Evolutionary conservation across 192 early-diverging fungal species (phyloP), one percentile per base, ranked within the genome.

Genomic region (Podila verticillata): DNA sequence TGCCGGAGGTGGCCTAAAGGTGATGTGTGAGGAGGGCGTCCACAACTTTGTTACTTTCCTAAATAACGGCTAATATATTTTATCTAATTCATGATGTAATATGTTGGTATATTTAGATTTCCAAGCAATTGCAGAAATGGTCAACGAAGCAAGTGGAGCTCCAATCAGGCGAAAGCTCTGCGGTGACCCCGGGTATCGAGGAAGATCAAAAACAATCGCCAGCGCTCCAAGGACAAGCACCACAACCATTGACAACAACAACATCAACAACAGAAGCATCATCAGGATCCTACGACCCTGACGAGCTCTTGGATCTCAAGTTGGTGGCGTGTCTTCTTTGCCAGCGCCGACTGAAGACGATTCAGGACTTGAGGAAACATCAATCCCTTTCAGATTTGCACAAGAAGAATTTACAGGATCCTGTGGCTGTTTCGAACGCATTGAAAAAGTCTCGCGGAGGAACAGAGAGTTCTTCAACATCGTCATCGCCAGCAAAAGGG

Each of bases 271-370:
- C 48, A 22, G 35, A 57, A 47, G 48, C 48, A 4, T 8, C 28
- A 22, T 0, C 39, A 5, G 17, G n/a, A 17, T 47, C 63, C 15
- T 80, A 57, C 59, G 77, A 80, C 12, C 77, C 68, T 17, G 73
- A 84, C 48, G 75, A 74, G 29, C 49, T 83, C 34, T 15, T 74
- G 34, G 87, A 91, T 57, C 47, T 86, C 28, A 49, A 63, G 5
- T 59, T 88, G 12, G 83, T 72, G 48, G 88, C 90, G 30, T 91
- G 90, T 70, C 58, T 91, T 13, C 65, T 91, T 13, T 91, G 90
- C 59, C 87, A 91, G 63, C 75, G 90, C n/a, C 83, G 84, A 39
- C 84, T 91, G 61, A 88, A 88, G 56, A 63, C 79, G 2, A 39
- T 62, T 19, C 72, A 84, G 36, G 87, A 90, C 30, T 60, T 91